phyloP scores from a whole-genome alignment of 768 basidiomycete genomes.

The Pleurotus tuber-regium region DNA sequence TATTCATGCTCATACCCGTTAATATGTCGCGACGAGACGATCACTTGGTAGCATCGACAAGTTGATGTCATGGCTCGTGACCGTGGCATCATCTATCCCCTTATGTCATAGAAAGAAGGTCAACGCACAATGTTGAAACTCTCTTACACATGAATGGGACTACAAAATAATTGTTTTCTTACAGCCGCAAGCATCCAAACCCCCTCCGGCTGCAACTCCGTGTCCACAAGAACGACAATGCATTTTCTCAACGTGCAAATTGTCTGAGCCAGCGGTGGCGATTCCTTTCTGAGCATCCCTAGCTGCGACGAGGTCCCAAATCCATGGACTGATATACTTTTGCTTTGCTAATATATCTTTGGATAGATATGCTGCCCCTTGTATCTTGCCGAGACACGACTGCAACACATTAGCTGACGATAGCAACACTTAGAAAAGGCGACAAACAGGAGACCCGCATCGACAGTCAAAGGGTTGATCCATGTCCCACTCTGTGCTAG shows the following conservation, averaged over 20 bases:
- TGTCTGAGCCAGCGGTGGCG: no score
- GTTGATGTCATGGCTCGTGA: conserved; percentile 9
- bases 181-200: conserved; percentile 10
- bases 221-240: conserved; percentile 10
- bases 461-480: conserved; percentile 56
- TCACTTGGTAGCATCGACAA: neutral
- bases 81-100: no score
- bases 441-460: conserved; percentile 39
- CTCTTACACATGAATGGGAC: no score
- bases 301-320: conserved; percentile 27
- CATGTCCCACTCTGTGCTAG: conserved; percentile 71
- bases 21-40: neutral
- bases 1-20: neutral
- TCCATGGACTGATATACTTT: conserved; percentile 43
- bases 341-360: conserved; percentile 32
- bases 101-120: no score
- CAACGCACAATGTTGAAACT: no score
- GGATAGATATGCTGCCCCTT: conserved; percentile 44
- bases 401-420: conserved; percentile 17
- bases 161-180: neutral
- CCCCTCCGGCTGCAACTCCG: conserved; percentile 5
- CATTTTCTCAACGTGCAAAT: neutral
- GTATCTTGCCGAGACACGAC: conserved; percentile 44
- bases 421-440: neutral
- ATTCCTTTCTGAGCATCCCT: conserved; percentile 19